A percentile compares a stretch with the other conserved stretches of the same genome.
These are phyloP conservation scores for Penicillium sp. DNA, from an alignment of 2,329 filamentous ascomycete genomes.

Conservation along the genomic window DNA sequence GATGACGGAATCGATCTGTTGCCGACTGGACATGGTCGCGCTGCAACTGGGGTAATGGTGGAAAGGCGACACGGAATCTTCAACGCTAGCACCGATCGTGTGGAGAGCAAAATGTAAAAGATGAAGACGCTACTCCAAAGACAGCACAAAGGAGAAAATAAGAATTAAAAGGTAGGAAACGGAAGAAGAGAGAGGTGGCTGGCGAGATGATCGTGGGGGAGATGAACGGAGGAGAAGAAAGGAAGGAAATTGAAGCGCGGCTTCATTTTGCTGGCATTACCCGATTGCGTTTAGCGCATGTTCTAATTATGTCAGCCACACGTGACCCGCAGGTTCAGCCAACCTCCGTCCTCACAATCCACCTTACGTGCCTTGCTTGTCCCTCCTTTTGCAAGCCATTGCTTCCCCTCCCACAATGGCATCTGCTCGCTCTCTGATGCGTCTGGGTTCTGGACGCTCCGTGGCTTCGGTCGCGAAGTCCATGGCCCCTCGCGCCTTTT, in stretches of 20 bases:
- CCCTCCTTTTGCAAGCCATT: slow-evolving; percentile 27
- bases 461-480: slow-evolving; percentile 34
- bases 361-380: slow-evolving; percentile 20
- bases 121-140: slow-evolving; percentile 15
- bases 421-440: slow-evolving; percentile 43
- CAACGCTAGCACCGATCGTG: slow-evolving; percentile 21
- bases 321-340: slow-evolving; percentile 24
- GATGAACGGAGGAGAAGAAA: slow-evolving; percentile 21
- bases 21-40: slow-evolving; percentile 42
- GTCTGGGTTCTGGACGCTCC: slow-evolving; percentile 40
- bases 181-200: slow-evolving; percentile 14
- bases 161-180: slow-evolving; percentile 25
- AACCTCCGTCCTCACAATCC: slow-evolving; percentile 27
- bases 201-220: slow-evolving; percentile 20
- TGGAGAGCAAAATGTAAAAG: slow-evolving; percentile 13
- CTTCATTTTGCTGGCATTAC: slow-evolving; percentile 30
- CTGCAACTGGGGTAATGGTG: slow-evolving; percentile 21
- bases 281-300: slow-evolving; percentile 19
- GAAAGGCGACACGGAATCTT: slow-evolving; percentile 22
- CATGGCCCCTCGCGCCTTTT: slow-evolving; percentile 35
- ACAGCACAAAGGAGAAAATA: slow-evolving; percentile 17
- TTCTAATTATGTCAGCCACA: slow-evolving; percentile 19
- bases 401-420: slow-evolving; percentile 37
- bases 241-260: slow-evolving; percentile 26
- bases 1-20: slow-evolving; percentile 46